Evolutionary conservation across 306 rosid genomes (phyloP).

Genomic region (Casuarina equisetifolia): DNA sequence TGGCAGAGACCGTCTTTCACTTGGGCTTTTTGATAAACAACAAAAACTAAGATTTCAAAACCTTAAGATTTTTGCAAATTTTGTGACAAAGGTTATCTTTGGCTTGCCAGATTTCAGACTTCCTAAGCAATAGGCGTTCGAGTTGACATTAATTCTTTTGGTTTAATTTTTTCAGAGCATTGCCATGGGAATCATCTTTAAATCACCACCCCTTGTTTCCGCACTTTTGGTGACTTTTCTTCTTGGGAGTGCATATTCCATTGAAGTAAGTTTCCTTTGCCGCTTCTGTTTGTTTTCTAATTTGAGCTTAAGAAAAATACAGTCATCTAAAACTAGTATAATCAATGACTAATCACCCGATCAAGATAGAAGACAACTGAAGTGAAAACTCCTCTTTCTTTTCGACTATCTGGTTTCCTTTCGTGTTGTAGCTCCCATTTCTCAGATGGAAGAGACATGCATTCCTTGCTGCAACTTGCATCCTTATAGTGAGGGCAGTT

Average conservation of each 20-base stretch:
- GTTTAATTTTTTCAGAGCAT: conserved; percentile 19
- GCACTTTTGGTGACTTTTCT: conserved; percentile 24
- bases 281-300: neutral
- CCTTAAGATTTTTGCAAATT: neutral
- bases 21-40: too few species aligned
- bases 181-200: conserved; percentile 26
- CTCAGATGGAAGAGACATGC: conserved; percentile 35
- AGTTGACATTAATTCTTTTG: neutral
- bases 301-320: neutral
- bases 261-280: conserved; percentile 16
- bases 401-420: neutral
- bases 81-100: neutral
- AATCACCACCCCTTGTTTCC: conserved; percentile 20
- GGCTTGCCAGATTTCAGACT: neutral
- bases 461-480: conserved; percentile 29
- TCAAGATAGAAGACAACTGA: neutral
- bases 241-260: conserved; percentile 27
- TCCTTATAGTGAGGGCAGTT: conserved; percentile 27
- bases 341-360: neutral
- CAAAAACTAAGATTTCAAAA: neutral
- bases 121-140: neutral
- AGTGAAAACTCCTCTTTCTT: neutral
- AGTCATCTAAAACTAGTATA: neutral
- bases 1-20: too few species aligned
- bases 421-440: conserved; percentile 12